phyloP scores from a whole-genome alignment of 108 stramenopile genomes.

The Cyclotella distinguenda region DNA sequence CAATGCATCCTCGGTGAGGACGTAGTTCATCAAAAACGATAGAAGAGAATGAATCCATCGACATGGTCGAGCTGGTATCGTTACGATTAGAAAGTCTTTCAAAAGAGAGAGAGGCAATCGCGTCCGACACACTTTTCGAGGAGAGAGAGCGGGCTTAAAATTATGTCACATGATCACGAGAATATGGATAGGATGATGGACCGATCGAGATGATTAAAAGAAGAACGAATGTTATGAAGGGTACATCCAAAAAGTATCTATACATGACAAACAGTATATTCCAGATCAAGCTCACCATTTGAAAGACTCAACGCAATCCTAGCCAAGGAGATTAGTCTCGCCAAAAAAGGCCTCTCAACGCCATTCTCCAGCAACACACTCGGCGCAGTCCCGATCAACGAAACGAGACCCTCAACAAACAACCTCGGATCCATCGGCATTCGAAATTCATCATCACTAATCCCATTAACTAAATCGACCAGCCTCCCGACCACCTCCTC shows the following conservation, averaged over 20 bases:
- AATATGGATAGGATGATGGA: too few relatives aligned
- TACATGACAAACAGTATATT: background rate
- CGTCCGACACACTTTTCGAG: slow-evolving; percentile 34
- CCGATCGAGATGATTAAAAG: too few relatives aligned
- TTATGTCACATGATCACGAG: background rate
- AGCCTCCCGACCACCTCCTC: background rate
- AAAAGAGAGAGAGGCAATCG: slow-evolving; percentile 48
- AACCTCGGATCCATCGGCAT: slow-evolving; percentile 2
- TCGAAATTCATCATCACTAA: background rate
- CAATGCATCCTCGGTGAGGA: slow-evolving; percentile 55
- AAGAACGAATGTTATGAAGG: too few relatives aligned
- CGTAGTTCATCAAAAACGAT: slow-evolving; percentile 48
- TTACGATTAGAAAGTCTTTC: slow-evolving; percentile 29
- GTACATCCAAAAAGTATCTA: too few relatives aligned
- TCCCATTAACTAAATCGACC: slow-evolving; percentile 20
- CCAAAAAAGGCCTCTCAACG: slow-evolving; percentile 16
- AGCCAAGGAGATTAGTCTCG: slow-evolving; percentile 22
- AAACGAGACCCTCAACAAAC: slow-evolving; percentile 10
- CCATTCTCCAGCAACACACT: slow-evolving; percentile 6
- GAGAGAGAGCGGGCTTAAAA: slow-evolving; percentile 11
- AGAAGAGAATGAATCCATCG: slow-evolving; percentile 33
- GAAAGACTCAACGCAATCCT: slow-evolving; percentile 30
- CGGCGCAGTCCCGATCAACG: background rate
- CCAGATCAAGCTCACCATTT: slow-evolving; percentile 4
- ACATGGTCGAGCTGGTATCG: slow-evolving; percentile 1